Evolutionary conservation across 2,329 filamentous ascomycete species (phyloP).

Genomic region (Cladosporium cucumerinum): DNA sequence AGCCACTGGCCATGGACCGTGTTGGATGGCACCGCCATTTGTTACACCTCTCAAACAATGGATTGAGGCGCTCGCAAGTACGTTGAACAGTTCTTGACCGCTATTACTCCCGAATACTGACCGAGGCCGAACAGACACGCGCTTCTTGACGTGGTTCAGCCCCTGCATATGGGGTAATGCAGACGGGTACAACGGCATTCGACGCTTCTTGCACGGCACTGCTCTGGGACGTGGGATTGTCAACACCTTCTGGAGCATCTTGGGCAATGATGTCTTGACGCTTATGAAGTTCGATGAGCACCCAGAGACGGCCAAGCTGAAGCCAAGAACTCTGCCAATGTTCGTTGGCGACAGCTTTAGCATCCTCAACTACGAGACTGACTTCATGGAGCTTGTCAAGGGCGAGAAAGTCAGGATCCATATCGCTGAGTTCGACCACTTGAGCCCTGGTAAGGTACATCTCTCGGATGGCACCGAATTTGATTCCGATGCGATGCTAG

Average conservation of each 20-base stretch:
- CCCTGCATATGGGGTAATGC: conserved; percentile 69
- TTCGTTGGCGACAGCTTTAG: conserved; percentile 57
- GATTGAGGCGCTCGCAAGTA: conserved; percentile 15
- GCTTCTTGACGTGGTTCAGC: conserved; percentile 63
- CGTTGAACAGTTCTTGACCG: neutral
- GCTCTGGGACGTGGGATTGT: conserved; percentile 55
- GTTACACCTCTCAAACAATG: conserved; percentile 14
- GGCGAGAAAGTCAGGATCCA: conserved; percentile 53
- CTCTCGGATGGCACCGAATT: conserved; percentile 48
- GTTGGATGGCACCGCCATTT: conserved; percentile 13
- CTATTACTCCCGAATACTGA: neutral
- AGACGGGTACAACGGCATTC: conserved; percentile 56
- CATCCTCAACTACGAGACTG: conserved; percentile 57
- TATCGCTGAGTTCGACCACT: conserved; percentile 51
- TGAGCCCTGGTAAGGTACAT: conserved; percentile 47
- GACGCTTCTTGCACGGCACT: conserved; percentile 57
- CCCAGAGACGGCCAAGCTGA: conserved; percentile 41
- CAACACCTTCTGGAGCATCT: conserved; percentile 54
- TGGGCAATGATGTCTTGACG: conserved; percentile 53
- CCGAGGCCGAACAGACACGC: conserved; percentile 1
- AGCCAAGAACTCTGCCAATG: conserved; percentile 41
- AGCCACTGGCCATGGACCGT: conserved; percentile 12
- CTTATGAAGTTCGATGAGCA: conserved; percentile 47
- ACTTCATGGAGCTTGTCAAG: conserved; percentile 57
- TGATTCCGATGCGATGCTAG: conserved; percentile 51